Evolutionary conservation across 305 asterid species (phyloP).

Genomic region (Lippia alba): DNA sequence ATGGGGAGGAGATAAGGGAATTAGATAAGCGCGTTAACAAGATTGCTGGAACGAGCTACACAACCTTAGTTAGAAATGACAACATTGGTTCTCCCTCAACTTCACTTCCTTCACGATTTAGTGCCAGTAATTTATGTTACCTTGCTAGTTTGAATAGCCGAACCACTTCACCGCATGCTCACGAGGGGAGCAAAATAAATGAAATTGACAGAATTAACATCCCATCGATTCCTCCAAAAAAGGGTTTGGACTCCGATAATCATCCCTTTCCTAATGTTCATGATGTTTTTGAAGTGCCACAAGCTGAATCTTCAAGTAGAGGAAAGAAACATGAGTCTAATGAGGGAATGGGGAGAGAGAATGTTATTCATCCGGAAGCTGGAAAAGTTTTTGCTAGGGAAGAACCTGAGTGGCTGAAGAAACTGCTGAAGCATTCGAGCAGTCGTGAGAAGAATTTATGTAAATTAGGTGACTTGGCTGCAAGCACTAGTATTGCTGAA

Average conservation of each 20-base stretch:
- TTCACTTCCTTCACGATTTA: conserved; percentile 46
- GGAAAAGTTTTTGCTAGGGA: conserved; percentile 46
- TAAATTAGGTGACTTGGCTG: conserved; percentile 44
- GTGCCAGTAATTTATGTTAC: conserved; percentile 36
- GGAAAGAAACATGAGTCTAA: conserved; percentile 38
- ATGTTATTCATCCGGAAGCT: conserved; percentile 42
- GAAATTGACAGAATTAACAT: conserved; percentile 38
- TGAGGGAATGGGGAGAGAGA: conserved; percentile 43
- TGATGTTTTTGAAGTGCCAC: conserved; percentile 96
- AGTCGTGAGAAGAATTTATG: conserved; percentile 40
- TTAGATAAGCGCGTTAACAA: conserved; percentile 62
- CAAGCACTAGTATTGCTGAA: conserved; percentile 36
- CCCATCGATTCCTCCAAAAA: conserved; percentile 26
- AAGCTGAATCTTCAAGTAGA: conserved; percentile 43
- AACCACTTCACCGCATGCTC: conserved; percentile 52
- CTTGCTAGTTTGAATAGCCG: conserved; percentile 34
- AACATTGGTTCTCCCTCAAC: conserved; percentile 37
- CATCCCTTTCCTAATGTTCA: conserved; percentile 56
- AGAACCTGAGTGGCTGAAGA: conserved; percentile 64
- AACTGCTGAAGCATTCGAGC: conserved; percentile 44
- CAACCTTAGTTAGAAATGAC: conserved; percentile 35
- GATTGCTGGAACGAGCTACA: conserved; percentile 57
- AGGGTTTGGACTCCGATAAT: conserved; percentile 33
- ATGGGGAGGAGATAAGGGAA: conserved; percentile 69
- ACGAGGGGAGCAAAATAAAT: conserved; percentile 36